Conservation (phyloP, 805 yeast species). For the Kazachstania taianensis region DNA sequence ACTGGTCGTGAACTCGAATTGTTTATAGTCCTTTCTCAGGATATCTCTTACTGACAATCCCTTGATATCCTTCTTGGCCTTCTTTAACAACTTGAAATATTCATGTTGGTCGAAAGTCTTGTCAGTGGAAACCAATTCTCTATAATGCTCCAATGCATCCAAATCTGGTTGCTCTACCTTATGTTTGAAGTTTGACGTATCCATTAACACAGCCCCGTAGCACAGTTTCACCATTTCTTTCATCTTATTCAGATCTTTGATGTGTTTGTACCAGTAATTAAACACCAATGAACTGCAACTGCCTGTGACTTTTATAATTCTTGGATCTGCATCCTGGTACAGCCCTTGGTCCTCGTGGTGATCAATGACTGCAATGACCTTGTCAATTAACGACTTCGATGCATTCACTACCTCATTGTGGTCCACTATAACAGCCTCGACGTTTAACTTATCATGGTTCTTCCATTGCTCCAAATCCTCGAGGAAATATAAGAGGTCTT, state of each 20-base stretch:
- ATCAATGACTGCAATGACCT: conserved; percentile 60
- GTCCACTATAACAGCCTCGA: conserved; percentile 62
- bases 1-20: conserved; percentile 32
- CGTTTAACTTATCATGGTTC: conserved; percentile 7
- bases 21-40: conserved; percentile 76
- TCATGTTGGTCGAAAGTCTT: conserved; percentile 10
- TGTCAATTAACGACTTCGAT: conserved; percentile 22
- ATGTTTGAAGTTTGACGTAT: conserved; percentile 57
- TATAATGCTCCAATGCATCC: conserved; percentile 35
- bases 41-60: conserved; percentile 55
- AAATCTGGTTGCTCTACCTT: conserved; percentile 56
- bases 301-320: conserved; percentile 54
- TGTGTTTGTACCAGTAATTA: conserved; percentile 39
- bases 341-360: conserved; percentile 72
- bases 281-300: conserved; percentile 74
- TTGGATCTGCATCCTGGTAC: conserved; percentile 44
- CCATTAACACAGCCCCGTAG: conserved; percentile 62
- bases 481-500: conserved; percentile 44
- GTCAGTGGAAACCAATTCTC: conserved; percentile 10
- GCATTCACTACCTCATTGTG: conserved; percentile 62
- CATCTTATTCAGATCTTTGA: conserved; percentile 11
- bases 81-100: conserved; percentile 30
- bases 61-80: conserved; percentile 45
- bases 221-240: conserved; percentile 38
- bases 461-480: conserved; percentile 47